Conservation (phyloP, 2,329 filamentous ascomycete species). For the Fonsecaea erecta region DNA sequence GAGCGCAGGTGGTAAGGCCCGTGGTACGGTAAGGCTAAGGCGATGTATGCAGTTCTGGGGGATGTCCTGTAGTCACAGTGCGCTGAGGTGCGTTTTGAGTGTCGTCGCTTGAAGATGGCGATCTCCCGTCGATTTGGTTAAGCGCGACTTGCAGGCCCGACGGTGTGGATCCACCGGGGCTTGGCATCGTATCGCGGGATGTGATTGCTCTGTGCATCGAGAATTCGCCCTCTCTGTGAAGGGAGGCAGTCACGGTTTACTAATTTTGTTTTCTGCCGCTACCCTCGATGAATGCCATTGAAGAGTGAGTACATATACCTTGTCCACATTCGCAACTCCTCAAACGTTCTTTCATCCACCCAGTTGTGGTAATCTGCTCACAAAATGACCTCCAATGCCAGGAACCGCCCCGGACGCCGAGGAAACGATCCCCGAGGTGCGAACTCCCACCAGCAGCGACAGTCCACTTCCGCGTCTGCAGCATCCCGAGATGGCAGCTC, state of each 20-base stretch:
- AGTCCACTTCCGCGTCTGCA: constrained; percentile 21
- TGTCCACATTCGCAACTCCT: constrained; percentile 39
- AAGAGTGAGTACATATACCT: constrained; percentile 40
- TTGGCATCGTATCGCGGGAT: constrained; percentile 1
- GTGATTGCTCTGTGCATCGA: neutral
- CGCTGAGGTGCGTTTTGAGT: constrained; percentile 1
- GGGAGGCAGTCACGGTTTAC: constrained; percentile 14
- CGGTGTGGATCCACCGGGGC: neutral
- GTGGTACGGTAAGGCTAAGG: too few relatives aligned
- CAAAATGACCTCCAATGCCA: constrained; percentile 22
- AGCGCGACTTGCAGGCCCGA: constrained; percentile 13
- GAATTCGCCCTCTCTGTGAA: neutral
- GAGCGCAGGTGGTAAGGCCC: neutral
- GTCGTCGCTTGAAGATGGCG: constrained; percentile 25
- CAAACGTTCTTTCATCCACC: constrained; percentile 14
- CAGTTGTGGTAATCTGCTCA: constrained; percentile 12
- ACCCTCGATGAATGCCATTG: constrained; percentile 27
- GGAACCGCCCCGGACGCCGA: constrained; percentile 29
- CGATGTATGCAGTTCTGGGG: neutral
- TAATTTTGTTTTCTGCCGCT: constrained; percentile 18
- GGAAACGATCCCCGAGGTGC: constrained; percentile 30
- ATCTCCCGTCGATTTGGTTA: constrained; percentile 16
- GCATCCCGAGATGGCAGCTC: constrained; percentile 30
- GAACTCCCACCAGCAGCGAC: constrained; percentile 29
- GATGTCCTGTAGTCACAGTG: constrained; percentile 1